Base-by-base conservation (phyloP, 805 yeast species). In the Candida incommunis region DNA sequence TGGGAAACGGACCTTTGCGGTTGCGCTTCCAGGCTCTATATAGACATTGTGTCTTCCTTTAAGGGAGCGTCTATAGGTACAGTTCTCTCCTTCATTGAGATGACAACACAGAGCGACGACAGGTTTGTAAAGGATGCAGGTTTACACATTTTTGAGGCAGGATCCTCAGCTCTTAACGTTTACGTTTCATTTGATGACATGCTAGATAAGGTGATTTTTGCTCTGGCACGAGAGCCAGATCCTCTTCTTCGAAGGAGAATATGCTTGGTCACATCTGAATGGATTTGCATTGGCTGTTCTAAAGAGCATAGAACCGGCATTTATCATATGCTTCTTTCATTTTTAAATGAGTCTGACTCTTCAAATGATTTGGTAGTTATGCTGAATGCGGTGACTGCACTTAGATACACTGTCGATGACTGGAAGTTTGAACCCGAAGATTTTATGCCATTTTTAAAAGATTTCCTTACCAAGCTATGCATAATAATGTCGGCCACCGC, bases 1-100 rank as follows among this genome's bases (percentile, higher is more conserved):
- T 86, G 84, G 78, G 96, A 88, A 57, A 85, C 68, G 58, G 88
- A 83, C 57, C 71, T 87, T 11, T 69, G 94, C 46, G 86, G 90
- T 2, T 85, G 96, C 62, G 86, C 95, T 0, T 95, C 85, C 53
- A 79, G 79, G 56, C 78, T 86, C 51, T 87, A 79, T 57, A 83
- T 80, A 51, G 92, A 82, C 56, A 63, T 88, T 50, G 74, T 84
- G 31, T 68, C 70, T 41, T 70, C 72, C 48, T 85, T 80, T 63
- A 77, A 78, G 43, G 76, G 71, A 16, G 59, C 70, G 2, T 63
- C 82, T 66, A 63, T 49, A 81, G 58, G 62, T 56, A 15, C 76
- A 50, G 69, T 86, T 4, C 60, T 82, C 53, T 69, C 70, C 45
- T 80, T 78, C 52, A 76, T 86, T 41, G 66, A 70, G 49, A 55